Evolutionary conservation across 2,329 filamentous ascomycete species (phyloP).

Genomic region (Podosphaera fusca): DNA sequence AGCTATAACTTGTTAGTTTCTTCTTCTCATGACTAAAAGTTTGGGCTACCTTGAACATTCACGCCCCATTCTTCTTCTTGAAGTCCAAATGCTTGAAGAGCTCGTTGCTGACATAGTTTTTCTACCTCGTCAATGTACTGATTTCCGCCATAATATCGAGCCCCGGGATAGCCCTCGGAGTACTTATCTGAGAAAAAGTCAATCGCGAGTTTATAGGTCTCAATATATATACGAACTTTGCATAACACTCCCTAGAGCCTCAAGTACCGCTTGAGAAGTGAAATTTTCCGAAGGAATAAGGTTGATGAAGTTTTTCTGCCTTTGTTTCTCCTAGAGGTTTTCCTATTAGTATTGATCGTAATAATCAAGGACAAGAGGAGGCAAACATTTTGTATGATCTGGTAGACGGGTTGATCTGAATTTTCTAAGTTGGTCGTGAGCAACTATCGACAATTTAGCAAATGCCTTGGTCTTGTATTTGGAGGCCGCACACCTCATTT

Average conservation of each 20-base stretch:
- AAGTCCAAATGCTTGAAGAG: constrained; percentile 73
- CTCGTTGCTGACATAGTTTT: constrained; percentile 81
- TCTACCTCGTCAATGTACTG: constrained; percentile 96
- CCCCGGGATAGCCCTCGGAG: constrained; percentile 94
- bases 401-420: constrained; percentile 76
- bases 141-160: constrained; percentile 97
- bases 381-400: constrained; percentile 61
- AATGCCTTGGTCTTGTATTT: not conserved
- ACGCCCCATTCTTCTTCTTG: constrained; percentile 87
- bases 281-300: constrained; percentile 99
- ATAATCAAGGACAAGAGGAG: not conserved
- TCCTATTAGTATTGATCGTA: constrained; percentile 20
- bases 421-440: constrained; percentile 58
- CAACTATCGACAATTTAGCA: constrained; percentile 28
- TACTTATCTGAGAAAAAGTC: constrained; percentile 66
- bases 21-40: constrained; percentile 18
- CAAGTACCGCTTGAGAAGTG: constrained; percentile 92
- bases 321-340: constrained; percentile 65
- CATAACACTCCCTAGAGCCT: constrained; percentile 85
- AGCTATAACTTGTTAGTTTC: not conserved
- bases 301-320: constrained; percentile 94
- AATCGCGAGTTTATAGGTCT: not conserved
- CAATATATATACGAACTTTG: not conserved
- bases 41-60: constrained; percentile 63
- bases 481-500: not conserved